Evolutionary conservation across 2,329 filamentous ascomycete genomes (phyloP).

Genomic region (Alternaria incomplexa): DNA sequence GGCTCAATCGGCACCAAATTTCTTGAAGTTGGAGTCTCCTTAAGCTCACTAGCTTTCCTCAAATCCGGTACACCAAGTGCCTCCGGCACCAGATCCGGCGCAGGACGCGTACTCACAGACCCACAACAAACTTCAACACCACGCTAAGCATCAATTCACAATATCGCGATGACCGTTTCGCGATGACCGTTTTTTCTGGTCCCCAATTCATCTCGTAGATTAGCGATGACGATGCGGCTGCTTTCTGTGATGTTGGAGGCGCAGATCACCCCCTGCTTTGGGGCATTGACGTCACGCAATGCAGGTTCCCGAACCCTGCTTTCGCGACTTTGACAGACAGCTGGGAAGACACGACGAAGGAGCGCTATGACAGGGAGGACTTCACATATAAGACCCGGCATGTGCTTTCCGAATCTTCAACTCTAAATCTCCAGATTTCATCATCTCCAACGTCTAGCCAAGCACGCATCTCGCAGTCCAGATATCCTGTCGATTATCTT

Average conservation of each 20-base stretch:
- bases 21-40: constrained; percentile 10
- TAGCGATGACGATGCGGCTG: constrained; percentile 11
- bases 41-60: constrained; percentile 29
- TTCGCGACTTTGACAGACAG: neutral
- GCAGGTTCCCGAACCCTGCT: constrained; percentile 11
- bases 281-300: constrained; percentile 23
- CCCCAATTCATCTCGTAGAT: neutral
- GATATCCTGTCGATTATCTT: neutral
- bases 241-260: neutral
- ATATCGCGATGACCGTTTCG: neutral
- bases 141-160: neutral
- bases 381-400: constrained; percentile 3
- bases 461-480: neutral
- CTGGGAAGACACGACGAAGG: neutral
- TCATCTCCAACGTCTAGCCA: neutral
- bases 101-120: constrained; percentile 7
- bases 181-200: neutral
- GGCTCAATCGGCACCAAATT: neutral
- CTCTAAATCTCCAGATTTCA: neutral
- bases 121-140: constrained; percentile 17
- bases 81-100: constrained; percentile 2
- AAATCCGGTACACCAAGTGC: constrained; percentile 16
- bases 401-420: neutral
- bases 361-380: neutral
- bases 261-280: constrained; percentile 12